Conservation (phyloP, 305 asterid species). For the Caryopteris hybrid region DNA sequence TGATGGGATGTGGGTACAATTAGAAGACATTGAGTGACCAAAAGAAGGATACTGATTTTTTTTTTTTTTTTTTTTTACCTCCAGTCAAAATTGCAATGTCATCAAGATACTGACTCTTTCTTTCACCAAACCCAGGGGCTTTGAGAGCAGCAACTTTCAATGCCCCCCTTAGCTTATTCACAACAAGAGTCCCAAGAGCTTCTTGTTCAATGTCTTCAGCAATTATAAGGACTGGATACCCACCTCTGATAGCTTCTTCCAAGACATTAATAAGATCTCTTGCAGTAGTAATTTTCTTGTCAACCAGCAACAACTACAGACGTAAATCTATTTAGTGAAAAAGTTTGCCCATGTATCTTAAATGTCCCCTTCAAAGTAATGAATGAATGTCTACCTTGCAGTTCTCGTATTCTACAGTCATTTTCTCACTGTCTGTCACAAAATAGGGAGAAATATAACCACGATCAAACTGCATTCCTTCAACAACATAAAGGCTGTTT, state of each 20-base stretch:
- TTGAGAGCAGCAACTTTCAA: constrained; percentile 85
- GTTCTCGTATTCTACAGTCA: constrained; percentile 80
- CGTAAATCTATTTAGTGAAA: not conserved
- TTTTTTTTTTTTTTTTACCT: constrained; percentile 31
- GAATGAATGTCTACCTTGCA: constrained; percentile 51
- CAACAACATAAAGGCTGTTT: constrained; percentile 71
- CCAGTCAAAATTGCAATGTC: constrained; percentile 87
- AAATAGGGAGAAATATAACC: constrained; percentile 89
- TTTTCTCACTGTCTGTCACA: constrained; percentile 81
- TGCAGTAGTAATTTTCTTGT: constrained; percentile 85
- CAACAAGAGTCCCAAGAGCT: constrained; percentile 89
- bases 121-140: constrained; percentile 97
- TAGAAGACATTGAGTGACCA: no score
- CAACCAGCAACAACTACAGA: constrained; percentile 69
- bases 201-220: constrained; percentile 97
- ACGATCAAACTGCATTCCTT: constrained; percentile 96
- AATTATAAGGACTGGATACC: constrained; percentile 64
- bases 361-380: no score
- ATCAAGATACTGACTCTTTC: constrained; percentile 86
- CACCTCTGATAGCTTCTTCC: constrained; percentile 83
- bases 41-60: no score
- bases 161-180: constrained; percentile 83
- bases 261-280: constrained; percentile 69
- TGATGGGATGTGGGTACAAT: not conserved
- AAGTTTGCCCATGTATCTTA: no score